Conservation (phyloP, 2,329 filamentous ascomycete genomes). For the Talaromyces sp. region DNA sequence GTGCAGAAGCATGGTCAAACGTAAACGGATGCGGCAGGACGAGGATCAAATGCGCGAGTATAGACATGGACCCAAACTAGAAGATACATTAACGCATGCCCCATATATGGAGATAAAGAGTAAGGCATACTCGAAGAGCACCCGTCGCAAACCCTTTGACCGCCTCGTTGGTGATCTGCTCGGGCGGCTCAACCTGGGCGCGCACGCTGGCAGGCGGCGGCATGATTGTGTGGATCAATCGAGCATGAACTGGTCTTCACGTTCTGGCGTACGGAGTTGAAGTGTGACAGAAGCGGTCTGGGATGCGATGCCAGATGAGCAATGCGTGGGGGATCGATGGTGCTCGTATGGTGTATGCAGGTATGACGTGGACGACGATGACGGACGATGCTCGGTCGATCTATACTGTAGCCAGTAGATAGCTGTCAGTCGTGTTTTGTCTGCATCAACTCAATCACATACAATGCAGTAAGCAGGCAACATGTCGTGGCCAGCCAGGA, state of each 20-base stretch:
- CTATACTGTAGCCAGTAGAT: too few relatives aligned
- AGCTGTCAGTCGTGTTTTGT: too few relatives aligned
- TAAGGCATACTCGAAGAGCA: conserved; percentile 33
- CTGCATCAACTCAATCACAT: too few relatives aligned
- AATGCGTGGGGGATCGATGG: too few relatives aligned
- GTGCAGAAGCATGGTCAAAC: conserved; percentile 27
- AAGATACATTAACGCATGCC: not conserved
- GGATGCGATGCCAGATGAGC: too few relatives aligned
- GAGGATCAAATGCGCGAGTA: conserved; percentile 41
- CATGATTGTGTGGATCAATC: conserved; percentile 21
- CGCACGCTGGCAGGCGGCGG: conserved; percentile 35
- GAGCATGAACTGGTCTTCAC: not conserved
- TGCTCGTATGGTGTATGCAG: too few relatives aligned
- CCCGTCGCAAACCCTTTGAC: conserved; percentile 38
- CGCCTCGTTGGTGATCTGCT: conserved; percentile 36
- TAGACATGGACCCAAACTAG: conserved; percentile 41
- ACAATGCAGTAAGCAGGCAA: too few relatives aligned
- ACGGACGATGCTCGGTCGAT: too few relatives aligned
- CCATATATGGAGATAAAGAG: not conserved
- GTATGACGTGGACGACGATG: too few relatives aligned
- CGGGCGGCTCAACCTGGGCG: conserved; percentile 35
- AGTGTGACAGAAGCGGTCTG: too few relatives aligned
- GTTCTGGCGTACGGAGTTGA: not conserved
- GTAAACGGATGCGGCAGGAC: conserved; percentile 37
- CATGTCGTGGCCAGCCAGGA: not conserved